Conservation (phyloP, 1,139 yeast species). For the Scheffersomyces illinoinensis region DNA sequence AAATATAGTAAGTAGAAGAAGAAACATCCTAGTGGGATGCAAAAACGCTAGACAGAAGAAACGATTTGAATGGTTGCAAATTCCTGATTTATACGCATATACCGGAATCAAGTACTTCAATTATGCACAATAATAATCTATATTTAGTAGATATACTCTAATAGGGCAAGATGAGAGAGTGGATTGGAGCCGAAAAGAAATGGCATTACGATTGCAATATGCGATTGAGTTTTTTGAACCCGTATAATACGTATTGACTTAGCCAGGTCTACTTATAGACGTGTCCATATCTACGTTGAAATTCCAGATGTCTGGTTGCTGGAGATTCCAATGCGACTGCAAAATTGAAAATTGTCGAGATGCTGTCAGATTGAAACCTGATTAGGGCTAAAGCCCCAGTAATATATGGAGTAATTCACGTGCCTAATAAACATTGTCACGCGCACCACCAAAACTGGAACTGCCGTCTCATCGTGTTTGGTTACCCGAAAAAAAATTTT, state of each 20-base stretch:
- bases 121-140: background rate
- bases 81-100: background rate
- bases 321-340: no score
- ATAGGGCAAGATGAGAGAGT: background rate
- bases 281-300: no score
- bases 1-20: slow-evolving; percentile 3
- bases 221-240: background rate
- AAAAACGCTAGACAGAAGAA: slow-evolving; percentile 4
- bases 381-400: background rate
- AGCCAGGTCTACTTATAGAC: no score
- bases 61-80: slow-evolving; percentile 1
- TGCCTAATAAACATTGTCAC: background rate
- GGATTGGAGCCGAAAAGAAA: background rate
- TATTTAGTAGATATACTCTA: background rate
- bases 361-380: background rate
- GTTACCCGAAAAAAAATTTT: background rate
- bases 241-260: no score
- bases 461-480: background rate
- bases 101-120: background rate
- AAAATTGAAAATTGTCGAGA: no score
- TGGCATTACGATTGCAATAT: background rate
- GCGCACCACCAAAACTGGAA: background rate
- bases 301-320: no score
- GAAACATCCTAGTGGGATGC: slow-evolving; percentile 7
- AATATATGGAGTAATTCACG: background rate